These are phyloP conservation scores for Fusarium verrucosum DNA, from an alignment of 2,329 filamentous ascomycete species.

Conservation along the genomic window DNA sequence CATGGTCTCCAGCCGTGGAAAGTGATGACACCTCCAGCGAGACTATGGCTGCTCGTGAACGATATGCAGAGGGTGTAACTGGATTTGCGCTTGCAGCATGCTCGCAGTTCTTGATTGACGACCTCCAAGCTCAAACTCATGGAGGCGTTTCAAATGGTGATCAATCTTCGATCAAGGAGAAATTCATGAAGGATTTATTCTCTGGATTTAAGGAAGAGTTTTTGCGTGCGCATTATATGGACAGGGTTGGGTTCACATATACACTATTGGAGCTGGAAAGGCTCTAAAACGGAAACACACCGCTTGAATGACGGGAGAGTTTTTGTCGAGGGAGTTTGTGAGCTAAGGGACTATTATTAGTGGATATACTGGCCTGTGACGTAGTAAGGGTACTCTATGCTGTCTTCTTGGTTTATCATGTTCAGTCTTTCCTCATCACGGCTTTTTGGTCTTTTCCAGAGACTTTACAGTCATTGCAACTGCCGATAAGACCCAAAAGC, in stretches of 20 bases:
- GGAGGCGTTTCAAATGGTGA: accelerated
- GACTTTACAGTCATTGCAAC: too few species aligned
- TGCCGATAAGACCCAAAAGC: too few species aligned
- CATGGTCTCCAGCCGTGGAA: neutral
- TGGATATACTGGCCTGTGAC: too few species aligned
- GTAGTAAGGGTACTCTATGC: too few species aligned
- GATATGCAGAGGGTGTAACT: neutral
- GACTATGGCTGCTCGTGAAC: neutral
- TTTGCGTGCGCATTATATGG: neutral
- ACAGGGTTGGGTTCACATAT: neutral
- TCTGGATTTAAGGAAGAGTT: neutral
- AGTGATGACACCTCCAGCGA: accelerated
- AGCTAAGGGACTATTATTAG: too few species aligned
- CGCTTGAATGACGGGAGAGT: neutral
- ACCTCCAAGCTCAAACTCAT: accelerated
- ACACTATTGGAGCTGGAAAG: neutral
- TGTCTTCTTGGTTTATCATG: too few species aligned
- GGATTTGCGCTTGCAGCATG: neutral
- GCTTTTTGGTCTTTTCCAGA: too few species aligned
- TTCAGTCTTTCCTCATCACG: too few species aligned
- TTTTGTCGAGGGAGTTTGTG: too few species aligned
- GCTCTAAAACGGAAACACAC: accelerated
- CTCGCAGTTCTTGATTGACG: neutral
- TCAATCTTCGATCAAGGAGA: accelerated
- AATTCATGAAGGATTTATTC: neutral